Conservation (phyloP, 768 basidiomycete species). For the Trametes cubensis region DNA sequence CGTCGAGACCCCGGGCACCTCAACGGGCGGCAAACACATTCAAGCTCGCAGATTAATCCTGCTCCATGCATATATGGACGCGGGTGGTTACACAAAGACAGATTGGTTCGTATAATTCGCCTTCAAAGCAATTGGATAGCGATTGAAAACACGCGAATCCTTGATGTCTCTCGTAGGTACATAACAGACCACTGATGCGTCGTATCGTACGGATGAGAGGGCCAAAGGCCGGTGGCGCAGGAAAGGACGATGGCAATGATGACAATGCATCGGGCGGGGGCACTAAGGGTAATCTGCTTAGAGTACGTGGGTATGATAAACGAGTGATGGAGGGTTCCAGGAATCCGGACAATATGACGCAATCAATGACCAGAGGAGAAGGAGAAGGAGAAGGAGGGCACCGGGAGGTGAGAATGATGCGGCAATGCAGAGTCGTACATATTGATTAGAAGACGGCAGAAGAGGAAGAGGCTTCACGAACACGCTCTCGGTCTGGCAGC, state of each 20-base stretch:
- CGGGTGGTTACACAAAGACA: no score
- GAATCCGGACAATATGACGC: conserved; percentile 19
- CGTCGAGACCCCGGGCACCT: neutral
- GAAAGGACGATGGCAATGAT: neutral
- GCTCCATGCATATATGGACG: no score
- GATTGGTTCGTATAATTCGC: no score
- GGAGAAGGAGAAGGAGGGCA: neutral
- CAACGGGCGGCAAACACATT: no score
- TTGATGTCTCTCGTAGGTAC: conserved; percentile 3
- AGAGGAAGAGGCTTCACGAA: conserved; percentile 4
- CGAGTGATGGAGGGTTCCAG: conserved; percentile 24
- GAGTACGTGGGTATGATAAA: conserved; percentile 25
- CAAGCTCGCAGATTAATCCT: no score
- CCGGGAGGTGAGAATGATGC: conserved; percentile 7
- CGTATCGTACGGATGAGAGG: neutral
- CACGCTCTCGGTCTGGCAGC: neutral
- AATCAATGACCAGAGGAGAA: conserved; percentile 14
- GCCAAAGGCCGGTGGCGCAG: neutral
- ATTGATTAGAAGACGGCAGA: conserved; percentile 8
- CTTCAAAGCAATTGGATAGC: no score
- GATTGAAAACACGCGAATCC: no score
- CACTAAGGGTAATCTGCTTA: conserved; percentile 23
- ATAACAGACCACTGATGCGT: neutral
- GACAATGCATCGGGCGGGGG: neutral
- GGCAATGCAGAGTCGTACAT: conserved; percentile 18